phyloP scores from a whole-genome alignment of 2,329 filamentous ascomycete species.

The Diaporthe longicolla region DNA sequence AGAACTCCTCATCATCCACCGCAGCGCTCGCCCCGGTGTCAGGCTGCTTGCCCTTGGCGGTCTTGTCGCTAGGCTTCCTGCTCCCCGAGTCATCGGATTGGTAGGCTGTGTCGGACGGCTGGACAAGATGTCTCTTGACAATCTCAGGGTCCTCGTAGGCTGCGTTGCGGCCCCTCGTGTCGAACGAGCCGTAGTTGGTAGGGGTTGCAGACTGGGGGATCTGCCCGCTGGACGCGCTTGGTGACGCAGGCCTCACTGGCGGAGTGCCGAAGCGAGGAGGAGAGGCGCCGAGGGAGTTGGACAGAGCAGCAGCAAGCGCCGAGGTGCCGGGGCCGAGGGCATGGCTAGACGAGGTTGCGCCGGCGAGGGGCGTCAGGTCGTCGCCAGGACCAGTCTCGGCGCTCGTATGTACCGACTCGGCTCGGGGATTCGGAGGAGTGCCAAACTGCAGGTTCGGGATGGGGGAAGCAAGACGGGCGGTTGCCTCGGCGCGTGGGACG shows the following conservation, averaged over 20 bases:
- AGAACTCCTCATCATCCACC: slow-evolving; percentile 85
- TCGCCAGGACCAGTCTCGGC: slow-evolving; percentile 59
- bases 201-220: slow-evolving; percentile 66
- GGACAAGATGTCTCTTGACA: slow-evolving; percentile 88
- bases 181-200: slow-evolving; percentile 89
- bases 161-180: slow-evolving; percentile 73
- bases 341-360: slow-evolving; percentile 68
- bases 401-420: slow-evolving; percentile 45
- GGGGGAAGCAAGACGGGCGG: slow-evolving; percentile 73
- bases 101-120: slow-evolving; percentile 68
- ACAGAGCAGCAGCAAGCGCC: slow-evolving; percentile 89
- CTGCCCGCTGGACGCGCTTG: slow-evolving; percentile 62
- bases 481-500: slow-evolving; percentile 70
- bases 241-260: slow-evolving; percentile 71
- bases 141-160: slow-evolving; percentile 92
- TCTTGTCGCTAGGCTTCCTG: slow-evolving; percentile 54
- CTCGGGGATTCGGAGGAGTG: slow-evolving; percentile 47
- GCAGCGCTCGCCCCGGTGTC: slow-evolving; percentile 53
- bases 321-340: slow-evolving; percentile 85
- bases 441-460: slow-evolving; percentile 61
- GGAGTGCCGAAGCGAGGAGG: slow-evolving; percentile 80
- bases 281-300: slow-evolving; percentile 78
- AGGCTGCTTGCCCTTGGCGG: slow-evolving; percentile 67
- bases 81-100: slow-evolving; percentile 61
- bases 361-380: slow-evolving; percentile 74